Base-by-base conservation (phyloP, 2,329 filamentous ascomycete genomes). In the Aspergillus udagawae region DNA sequence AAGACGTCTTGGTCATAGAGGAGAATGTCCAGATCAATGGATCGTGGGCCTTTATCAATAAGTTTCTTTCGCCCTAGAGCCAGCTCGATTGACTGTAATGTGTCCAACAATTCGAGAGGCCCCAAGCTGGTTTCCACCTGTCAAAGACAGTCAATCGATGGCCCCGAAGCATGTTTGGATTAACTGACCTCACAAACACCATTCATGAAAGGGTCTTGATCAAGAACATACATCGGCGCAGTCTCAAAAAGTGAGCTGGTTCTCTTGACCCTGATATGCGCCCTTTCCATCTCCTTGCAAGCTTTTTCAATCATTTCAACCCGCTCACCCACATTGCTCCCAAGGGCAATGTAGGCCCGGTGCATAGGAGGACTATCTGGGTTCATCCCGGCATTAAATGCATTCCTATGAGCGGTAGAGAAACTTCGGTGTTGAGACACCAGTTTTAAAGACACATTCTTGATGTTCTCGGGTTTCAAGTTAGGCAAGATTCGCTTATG, bases 241-340 rank as follows among this genome's bases (percentile, higher is more conserved):
- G 93, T 99, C 77, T 97, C 92, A 83, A 94, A 99, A 3, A 99
- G 80, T 60, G 86, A 88, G 73, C 93, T 97, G 0, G 93, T 96
- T 66, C 87, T 82, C 67, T 85, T 82, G 42, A 99, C 83, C 53
- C 77, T 84, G 69, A 97, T 91, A 35, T 86, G 86, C 23, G 84
- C 80, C 48, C 80, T 78, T 61, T 90, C 85, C 85, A 99, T 91
- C 70, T 89, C 84, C 48, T 80, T 80, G 71, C 92, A 92, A 0
- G 94, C 93, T 66, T 83, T 81, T 73, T 97, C 92, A 63, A 99
- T 95, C 83, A 88, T 89, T 45, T 81, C 83, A 52, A 96, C 82
- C 45, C 92, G 87, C 70, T 97, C 87, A 4, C 92, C 93, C 52
- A 97, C 75, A 73, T 99, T 99, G 76, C 92, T 96, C 0, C 94